phyloP scores from a whole-genome alignment of 2,329 filamentous ascomycete species.

The Nigrograna mackinnonii region DNA sequence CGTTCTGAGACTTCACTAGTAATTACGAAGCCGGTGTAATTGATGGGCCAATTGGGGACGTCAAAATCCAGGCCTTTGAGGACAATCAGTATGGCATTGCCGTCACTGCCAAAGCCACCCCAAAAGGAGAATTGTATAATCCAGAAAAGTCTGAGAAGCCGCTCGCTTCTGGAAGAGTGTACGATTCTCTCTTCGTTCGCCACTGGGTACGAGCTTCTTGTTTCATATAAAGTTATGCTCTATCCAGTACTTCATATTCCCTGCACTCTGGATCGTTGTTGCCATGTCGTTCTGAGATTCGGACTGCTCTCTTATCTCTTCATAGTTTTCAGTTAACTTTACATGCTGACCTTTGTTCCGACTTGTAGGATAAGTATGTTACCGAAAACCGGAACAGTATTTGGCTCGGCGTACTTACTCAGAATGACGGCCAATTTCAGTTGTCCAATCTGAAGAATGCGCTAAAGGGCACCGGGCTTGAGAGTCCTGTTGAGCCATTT shows the following conservation, averaged over 20 bases:
- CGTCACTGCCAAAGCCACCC: constrained; percentile 64
- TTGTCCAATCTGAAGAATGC: constrained; percentile 63
- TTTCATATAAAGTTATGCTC: neutral
- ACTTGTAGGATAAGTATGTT: constrained; percentile 60
- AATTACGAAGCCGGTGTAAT: constrained; percentile 48
- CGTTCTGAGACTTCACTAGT: no score
- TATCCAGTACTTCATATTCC: no score
- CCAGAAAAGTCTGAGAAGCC: constrained; percentile 63
- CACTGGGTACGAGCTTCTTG: constrained; percentile 64
- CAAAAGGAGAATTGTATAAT: constrained; percentile 72
- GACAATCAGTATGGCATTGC: constrained; percentile 48
- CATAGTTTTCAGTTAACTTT: neutral
- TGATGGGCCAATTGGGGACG: constrained; percentile 51
- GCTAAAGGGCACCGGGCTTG: constrained; percentile 61
- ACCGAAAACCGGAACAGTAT: constrained; percentile 71
- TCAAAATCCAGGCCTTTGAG: constrained; percentile 48
- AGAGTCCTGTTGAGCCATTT: constrained; percentile 75
- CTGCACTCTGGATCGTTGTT: no score
- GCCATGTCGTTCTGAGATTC: no score
- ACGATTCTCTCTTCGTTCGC: constrained; percentile 75
- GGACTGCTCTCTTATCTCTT: no score
- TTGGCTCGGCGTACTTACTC: constrained; percentile 67
- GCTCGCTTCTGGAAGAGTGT: constrained; percentile 69
- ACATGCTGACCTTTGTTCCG: neutral
- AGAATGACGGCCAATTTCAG: constrained; percentile 30